Evolutionary conservation across 1,284 basidiomycete genomes (phyloP).

Genomic region (Trichosporon ovoides): DNA sequence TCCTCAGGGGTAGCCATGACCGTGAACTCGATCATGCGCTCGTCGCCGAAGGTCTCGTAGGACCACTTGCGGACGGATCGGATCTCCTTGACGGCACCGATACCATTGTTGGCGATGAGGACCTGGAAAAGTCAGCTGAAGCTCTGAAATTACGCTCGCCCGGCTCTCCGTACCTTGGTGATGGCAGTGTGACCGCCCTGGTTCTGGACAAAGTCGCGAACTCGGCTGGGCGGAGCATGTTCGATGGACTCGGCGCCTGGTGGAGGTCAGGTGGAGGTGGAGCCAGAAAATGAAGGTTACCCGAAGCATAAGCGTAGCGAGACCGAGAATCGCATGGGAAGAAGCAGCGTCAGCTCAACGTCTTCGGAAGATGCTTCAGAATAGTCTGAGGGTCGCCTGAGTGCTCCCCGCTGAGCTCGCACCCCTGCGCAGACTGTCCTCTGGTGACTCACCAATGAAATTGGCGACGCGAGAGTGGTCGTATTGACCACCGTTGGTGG

Average conservation of each 20-base stretch:
- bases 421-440: background rate
- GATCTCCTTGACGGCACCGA: conserved; percentile 98
- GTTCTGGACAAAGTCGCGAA: conserved; percentile 85
- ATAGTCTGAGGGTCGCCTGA: background rate
- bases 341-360: conserved; percentile 2
- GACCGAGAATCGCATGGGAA: background rate
- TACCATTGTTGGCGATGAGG: conserved; percentile 96
- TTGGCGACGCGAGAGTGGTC: conserved; percentile 66
- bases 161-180: conserved; percentile 69
- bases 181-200: conserved; percentile 97
- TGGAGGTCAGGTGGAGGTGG: conserved; percentile 9
- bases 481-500: conserved; percentile 31
- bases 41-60: conserved; percentile 97
- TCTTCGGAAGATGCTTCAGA: background rate
- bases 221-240: conserved; percentile 67
- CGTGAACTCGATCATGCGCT: conserved; percentile 94
- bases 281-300: conserved; percentile 6
- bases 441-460: conserved; percentile 61
- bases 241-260: conserved; percentile 89
- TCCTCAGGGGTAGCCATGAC: conserved; percentile 99
- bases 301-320: conserved; percentile 1
- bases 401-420: background rate
- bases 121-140: conserved; percentile 56
- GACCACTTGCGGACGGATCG: conserved; percentile 99
- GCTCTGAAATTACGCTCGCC: background rate